Conservation (phyloP, 306 rosid species). For the Casuarina glauca region DNA sequence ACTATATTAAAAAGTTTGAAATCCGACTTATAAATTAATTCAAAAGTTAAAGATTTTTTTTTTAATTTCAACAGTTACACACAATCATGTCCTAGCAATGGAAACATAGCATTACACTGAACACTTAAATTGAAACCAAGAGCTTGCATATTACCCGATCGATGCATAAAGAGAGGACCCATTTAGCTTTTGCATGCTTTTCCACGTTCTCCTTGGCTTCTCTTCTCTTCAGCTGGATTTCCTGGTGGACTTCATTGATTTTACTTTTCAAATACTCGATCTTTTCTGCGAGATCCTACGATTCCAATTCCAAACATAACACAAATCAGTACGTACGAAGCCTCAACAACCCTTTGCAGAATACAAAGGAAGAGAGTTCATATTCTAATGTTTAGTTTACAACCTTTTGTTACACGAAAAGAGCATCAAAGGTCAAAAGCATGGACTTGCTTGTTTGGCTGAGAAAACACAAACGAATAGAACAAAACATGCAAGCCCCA, state of each 20-base stretch:
- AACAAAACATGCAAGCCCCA: constrained; percentile 11
- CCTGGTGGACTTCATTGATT: constrained; percentile 46
- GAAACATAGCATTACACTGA: neutral
- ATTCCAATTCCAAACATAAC: neutral
- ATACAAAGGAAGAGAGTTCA: neutral
- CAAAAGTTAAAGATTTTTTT: too few relatives aligned
- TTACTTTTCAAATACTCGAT: constrained; percentile 39
- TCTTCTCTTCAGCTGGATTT: constrained; percentile 43
- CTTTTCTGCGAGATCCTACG: constrained; percentile 49
- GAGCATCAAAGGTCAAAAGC: neutral
- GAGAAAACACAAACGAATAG: neutral
- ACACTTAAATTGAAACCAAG: neutral
- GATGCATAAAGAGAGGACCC: constrained; percentile 65
- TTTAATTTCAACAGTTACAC: too few relatives aligned
- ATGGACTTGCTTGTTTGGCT: too few relatives aligned
- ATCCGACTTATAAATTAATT: too few relatives aligned
- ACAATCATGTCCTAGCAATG: too few relatives aligned
- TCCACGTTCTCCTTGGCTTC: constrained; percentile 51
- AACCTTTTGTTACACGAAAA: neutral
- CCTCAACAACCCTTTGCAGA: neutral
- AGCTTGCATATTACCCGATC: constrained; percentile 39
- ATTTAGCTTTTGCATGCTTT: constrained; percentile 62
- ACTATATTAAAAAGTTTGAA: too few relatives aligned
- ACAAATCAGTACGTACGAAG: neutral
- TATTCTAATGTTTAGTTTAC: neutral